Evolutionary conservation across 176 grass and related monocot species (phyloP), one percentile per base, ranked within the genome.

Genomic region (bread wheat (Triticum aestivum)): DNA sequence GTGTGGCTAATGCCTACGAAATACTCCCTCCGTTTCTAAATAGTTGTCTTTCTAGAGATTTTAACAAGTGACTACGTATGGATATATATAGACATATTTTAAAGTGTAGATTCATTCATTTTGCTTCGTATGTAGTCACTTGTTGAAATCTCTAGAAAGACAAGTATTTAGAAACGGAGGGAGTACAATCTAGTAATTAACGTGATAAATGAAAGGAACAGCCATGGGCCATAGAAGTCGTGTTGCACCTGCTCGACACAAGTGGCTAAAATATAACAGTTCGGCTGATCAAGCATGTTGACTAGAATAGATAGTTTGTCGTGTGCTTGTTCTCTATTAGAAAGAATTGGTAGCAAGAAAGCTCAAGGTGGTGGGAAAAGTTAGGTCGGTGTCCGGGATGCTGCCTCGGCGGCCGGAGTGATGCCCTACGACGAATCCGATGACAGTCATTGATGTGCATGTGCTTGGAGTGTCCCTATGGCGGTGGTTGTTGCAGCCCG

Each of bases 221-320:
- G 26, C 26, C 26, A 26, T 26, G 26, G 26, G 26, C 26, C 26
- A 26, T 26, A 26, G 26, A 26, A 26, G 26, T 82, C 47, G 12
- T 8, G 30, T 6, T 26, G 20, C 64, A 38, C 51, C 75, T 84
- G 56, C 67, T 65, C 9, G 27, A 30, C 6, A 73, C 82, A 80
- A 80, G 77, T 85, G 87, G 56, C 75, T 34, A 52, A 38, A 68
- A 84, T 79, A 29, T 79, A 32, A n/a, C 56, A 56, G 42, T 61
- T 30, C 75, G 11, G 30, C 6, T 73, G 68, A 82, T 56, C 69
- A 56, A 79, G 52, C 54, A 15, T 6, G 15, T 21, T 65, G 23
- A 59, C 54, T 17, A 34, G 5, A 75, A 65, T 11, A 52, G 74
- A 73, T 49, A 73, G 61, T 47, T 35, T 20, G 58, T 12, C 59